phyloP scores from a whole-genome alignment of 352 stramenopile species.

The Thalassiosira hispida region DNA sequence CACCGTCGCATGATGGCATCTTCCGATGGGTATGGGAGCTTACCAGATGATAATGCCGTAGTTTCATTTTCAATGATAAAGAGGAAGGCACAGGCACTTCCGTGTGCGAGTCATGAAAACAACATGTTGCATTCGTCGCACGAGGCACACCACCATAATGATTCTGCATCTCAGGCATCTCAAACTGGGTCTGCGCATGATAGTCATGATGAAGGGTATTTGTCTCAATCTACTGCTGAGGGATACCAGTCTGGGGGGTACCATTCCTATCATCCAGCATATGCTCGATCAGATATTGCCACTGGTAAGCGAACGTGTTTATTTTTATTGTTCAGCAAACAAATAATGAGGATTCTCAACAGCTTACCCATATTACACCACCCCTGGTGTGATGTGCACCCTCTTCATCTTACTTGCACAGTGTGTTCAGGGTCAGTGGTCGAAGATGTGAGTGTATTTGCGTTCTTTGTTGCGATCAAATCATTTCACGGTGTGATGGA shows the following conservation, averaged over 20 bases:
- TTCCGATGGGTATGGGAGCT: slow-evolving; percentile 5
- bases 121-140: neutral
- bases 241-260: slow-evolving; percentile 31
- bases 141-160: slow-evolving; percentile 3
- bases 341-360: neutral
- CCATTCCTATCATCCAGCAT: slow-evolving; percentile 12
- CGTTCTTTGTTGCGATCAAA: neutral
- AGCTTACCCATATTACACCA: neutral
- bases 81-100: slow-evolving; percentile 4
- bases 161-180: slow-evolving; percentile 27
- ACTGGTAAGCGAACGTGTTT: slow-evolving; percentile 10
- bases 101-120: neutral
- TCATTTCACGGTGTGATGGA: no score
- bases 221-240: slow-evolving; percentile 39
- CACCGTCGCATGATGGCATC: neutral
- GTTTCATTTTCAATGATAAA: slow-evolving; percentile 21
- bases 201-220: slow-evolving; percentile 43
- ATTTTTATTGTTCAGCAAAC: neutral
- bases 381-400: no score
- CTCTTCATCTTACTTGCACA: neutral
- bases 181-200: slow-evolving; percentile 17
- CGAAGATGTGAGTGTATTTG: slow-evolving; percentile 13
- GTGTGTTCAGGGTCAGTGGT: slow-evolving; percentile 36
- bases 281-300: slow-evolving; percentile 34
- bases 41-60: slow-evolving; percentile 17